These are phyloP conservation scores for Lactarius pseudohatsudake DNA, from an alignment of 768 basidiomycete species.

Conservation along the genomic window DNA sequence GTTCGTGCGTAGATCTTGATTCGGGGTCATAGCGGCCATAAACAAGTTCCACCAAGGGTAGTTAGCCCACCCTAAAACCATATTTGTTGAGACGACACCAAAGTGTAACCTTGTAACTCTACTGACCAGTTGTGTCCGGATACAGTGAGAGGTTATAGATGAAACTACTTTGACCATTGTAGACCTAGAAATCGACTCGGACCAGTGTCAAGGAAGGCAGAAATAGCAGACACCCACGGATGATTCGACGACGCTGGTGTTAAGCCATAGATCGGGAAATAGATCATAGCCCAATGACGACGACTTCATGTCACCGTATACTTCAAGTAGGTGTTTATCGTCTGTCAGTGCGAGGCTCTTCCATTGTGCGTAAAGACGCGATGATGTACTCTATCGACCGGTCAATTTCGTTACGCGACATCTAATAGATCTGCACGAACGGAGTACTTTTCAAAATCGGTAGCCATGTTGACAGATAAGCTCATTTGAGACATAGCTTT, in stretches of 20 bases:
- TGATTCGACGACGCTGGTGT: slow-evolving; percentile 48
- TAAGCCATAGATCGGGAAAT: slow-evolving; percentile 57
- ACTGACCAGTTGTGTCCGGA: slow-evolving; percentile 2
- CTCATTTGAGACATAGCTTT: slow-evolving; percentile 61
- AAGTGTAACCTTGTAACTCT: neutral
- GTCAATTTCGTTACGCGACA: neutral
- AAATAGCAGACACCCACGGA: slow-evolving; percentile 12
- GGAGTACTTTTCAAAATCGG: slow-evolving; percentile 31
- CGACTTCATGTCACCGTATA: slow-evolving; percentile 32
- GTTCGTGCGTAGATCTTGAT: slow-evolving; percentile 1
- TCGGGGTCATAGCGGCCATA: slow-evolving; percentile 11
- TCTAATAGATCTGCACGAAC: slow-evolving; percentile 27
- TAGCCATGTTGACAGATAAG: slow-evolving; percentile 28
- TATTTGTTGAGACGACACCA: neutral
- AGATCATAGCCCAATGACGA: slow-evolving; percentile 67
- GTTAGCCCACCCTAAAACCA: neutral
- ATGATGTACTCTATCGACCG: neutral
- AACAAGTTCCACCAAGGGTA: slow-evolving; percentile 16
- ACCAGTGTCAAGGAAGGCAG: neutral
- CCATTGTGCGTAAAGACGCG: slow-evolving; percentile 15
- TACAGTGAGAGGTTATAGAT: neutral
- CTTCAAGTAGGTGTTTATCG: slow-evolving; percentile 13
- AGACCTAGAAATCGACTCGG: slow-evolving; percentile 14
- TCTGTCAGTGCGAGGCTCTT: slow-evolving; percentile 12
- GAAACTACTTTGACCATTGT: slow-evolving; percentile 7